Conservation (phyloP, 1,284 basidiomycete species). For the Ganoderma resinaceum region DNA sequence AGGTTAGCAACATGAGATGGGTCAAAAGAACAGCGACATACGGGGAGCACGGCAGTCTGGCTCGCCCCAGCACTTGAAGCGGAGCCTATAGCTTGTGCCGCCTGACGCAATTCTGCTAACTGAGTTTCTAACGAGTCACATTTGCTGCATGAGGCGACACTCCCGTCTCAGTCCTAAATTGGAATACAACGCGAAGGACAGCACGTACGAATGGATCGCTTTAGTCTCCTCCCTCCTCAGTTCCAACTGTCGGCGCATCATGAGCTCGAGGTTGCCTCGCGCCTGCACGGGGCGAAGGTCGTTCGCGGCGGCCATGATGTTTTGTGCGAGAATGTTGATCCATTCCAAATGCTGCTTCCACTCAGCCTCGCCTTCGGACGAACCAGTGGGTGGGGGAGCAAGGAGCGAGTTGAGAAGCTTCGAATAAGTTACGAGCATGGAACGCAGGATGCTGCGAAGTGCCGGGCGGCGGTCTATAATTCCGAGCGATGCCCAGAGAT, state of each 20-base stretch:
- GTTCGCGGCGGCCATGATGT: slow-evolving; percentile 83
- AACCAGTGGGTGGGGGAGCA: slow-evolving; percentile 61
- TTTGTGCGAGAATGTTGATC: slow-evolving; percentile 78
- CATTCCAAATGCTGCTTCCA: slow-evolving; percentile 78
- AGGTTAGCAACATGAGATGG: neutral
- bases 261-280: slow-evolving; percentile 71
- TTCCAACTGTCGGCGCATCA: slow-evolving; percentile 79
- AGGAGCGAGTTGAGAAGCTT: slow-evolving; percentile 67
- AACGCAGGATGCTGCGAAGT: slow-evolving; percentile 67
- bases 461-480: slow-evolving; percentile 73
- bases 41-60: neutral
- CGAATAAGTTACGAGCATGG: slow-evolving; percentile 76
- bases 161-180: neutral
- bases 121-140: slow-evolving; percentile 72
- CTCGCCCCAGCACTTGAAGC: neutral
- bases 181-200: neutral
- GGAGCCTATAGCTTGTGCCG: slow-evolving; percentile 36
- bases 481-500: neutral
- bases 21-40: neutral
- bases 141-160: slow-evolving; percentile 51
- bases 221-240: slow-evolving; percentile 72
- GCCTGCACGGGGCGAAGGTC: slow-evolving; percentile 85
- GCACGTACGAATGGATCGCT: slow-evolving; percentile 65
- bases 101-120: slow-evolving; percentile 57
- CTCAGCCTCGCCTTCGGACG: slow-evolving; percentile 55